Evolutionary conservation across 2,329 filamentous ascomycete species (phyloP).

Genomic region (Phialophora macrospora): DNA sequence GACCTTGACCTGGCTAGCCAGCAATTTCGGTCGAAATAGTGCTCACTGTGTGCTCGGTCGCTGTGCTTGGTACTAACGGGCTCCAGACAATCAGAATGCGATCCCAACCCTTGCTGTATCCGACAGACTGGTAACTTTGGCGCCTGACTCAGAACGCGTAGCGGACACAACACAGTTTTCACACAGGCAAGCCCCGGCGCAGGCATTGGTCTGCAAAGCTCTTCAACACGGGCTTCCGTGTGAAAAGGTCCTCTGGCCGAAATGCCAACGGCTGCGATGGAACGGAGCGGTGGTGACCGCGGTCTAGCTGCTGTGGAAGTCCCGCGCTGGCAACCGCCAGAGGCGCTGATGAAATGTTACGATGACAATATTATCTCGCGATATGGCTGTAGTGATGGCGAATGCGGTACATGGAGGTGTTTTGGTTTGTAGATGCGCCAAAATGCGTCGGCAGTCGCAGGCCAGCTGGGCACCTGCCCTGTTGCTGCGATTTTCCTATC

Average conservation of each 20-base stretch:
- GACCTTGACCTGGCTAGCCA: neutral
- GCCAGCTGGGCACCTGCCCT: neutral
- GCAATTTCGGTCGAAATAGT: neutral
- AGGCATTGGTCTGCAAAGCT: neutral
- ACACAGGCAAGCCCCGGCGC: neutral
- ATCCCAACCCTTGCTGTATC: neutral
- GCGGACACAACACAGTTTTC: neutral
- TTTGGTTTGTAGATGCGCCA: neutral
- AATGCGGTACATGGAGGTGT: neutral
- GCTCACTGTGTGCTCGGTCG: neutral
- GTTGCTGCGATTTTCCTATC: neutral
- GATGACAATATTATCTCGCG: neutral
- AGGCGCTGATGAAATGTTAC: neutral
- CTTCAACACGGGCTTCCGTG: neutral
- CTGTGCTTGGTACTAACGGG: neutral
- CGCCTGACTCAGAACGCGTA: neutral
- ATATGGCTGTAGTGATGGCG: neutral
- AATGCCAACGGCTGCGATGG: neutral
- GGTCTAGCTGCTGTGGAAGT: neutral
- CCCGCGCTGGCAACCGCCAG: neutral
- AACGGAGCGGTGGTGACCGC: neutral
- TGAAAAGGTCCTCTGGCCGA: neutral
- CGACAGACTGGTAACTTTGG: neutral
- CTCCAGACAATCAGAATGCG: neutral
- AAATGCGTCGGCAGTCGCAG: neutral